A percentile compares a stretch with the other conserved stretches of the same genome.
Evolutionary conservation across 2,329 filamentous ascomycete species (phyloP).

Genomic region (Ascochyta viciae-villosae): DNA sequence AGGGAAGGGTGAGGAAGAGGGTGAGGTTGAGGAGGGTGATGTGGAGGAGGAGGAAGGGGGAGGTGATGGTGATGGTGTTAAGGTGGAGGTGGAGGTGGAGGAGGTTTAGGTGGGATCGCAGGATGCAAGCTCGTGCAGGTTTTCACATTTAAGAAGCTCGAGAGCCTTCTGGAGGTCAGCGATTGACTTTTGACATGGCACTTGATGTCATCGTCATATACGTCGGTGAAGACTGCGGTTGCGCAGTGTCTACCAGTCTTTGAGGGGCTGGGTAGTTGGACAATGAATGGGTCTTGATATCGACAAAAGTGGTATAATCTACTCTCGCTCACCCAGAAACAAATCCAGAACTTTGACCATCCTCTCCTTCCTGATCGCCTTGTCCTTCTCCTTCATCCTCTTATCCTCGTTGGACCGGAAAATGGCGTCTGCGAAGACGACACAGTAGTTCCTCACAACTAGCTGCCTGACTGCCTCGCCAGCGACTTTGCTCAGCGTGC

Average conservation of each 20-base stretch:
- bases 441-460: constrained; percentile 68
- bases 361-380: constrained; percentile 66
- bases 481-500: constrained; percentile 53
- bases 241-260: neutral
- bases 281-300: no score
- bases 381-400: constrained; percentile 63
- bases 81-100: constrained; percentile 1
- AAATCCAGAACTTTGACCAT: constrained; percentile 73
- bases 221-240: neutral
- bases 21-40: neutral
- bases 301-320: neutral
- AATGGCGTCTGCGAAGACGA: constrained; percentile 69
- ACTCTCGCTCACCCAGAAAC: constrained; percentile 59
- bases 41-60: constrained; percentile 2
- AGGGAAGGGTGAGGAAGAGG: neutral
- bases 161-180: no score
- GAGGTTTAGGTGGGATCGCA: neutral
- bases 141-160: neutral
- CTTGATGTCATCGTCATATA: neutral
- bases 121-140: no score
- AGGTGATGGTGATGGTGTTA: neutral
- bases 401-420: constrained; percentile 59
- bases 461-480: constrained; percentile 63
- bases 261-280: neutral
- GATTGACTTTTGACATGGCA: neutral